phyloP scores from a whole-genome alignment of 495 filamentous ascomycete genomes.

The Annulohypoxylon bovei region DNA sequence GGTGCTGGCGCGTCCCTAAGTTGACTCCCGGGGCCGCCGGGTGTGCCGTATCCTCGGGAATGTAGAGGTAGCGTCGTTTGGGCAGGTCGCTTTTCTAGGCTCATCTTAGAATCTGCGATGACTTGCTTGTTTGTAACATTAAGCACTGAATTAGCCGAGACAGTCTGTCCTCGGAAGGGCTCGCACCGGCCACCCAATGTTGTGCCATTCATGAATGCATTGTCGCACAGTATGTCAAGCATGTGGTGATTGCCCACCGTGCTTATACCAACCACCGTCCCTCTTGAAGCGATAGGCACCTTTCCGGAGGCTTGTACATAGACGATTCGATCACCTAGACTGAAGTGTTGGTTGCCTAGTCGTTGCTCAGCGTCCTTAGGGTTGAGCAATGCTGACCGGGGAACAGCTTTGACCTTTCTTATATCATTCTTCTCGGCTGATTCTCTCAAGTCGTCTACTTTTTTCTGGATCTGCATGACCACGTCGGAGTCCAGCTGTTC shows the following conservation, averaged over 20 bases:
- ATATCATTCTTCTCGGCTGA: slow-evolving; percentile 58
- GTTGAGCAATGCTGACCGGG: slow-evolving; percentile 86
- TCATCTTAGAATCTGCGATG: slow-evolving; percentile 76
- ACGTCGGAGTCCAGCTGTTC: slow-evolving; percentile 93
- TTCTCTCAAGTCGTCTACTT: slow-evolving; percentile 69
- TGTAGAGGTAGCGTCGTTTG: slow-evolving; percentile 67
- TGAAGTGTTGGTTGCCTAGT: slow-evolving; percentile 84
- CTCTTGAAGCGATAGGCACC: slow-evolving; percentile 90
- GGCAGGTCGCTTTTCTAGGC: slow-evolving; percentile 65
- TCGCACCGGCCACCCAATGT: slow-evolving; percentile 88
- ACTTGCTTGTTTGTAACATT: slow-evolving; percentile 87
- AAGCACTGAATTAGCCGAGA: slow-evolving; percentile 81
- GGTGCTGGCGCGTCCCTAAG: slow-evolving; percentile 74
- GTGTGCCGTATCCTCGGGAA: slow-evolving; percentile 67
- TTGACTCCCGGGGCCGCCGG: slow-evolving; percentile 64
- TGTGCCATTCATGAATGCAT: slow-evolving; percentile 94
- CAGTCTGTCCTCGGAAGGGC: slow-evolving; percentile 95
- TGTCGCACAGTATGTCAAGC: slow-evolving; percentile 93
- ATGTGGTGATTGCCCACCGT: slow-evolving; percentile 81
- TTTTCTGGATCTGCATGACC: slow-evolving; percentile 81
- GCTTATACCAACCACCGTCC: slow-evolving; percentile 92
- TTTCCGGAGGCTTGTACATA: slow-evolving; percentile 94
- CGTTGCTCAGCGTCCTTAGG: slow-evolving; percentile 92
- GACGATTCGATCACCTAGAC: slow-evolving; percentile 87
- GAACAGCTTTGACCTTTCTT: slow-evolving; percentile 78